A percentile compares a stretch with the other conserved stretches of the same genome.
Conservation (phyloP, 1,284 basidiomycete genomes). For the Polyporus tsugae region DNA sequence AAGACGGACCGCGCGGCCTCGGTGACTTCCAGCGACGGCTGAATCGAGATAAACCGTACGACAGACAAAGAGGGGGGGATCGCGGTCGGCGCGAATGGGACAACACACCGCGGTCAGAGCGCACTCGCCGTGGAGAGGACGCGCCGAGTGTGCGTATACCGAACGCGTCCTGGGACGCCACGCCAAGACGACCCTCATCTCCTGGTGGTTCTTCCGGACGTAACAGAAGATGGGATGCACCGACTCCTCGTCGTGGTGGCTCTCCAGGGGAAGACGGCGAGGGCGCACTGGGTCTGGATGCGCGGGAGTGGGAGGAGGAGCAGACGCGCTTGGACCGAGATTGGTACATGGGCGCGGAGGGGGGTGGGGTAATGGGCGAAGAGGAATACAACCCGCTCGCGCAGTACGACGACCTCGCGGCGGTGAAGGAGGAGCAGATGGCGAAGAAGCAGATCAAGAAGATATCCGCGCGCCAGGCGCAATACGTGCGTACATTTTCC, state of each 20-base stretch:
- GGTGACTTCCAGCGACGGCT: slow-evolving; percentile 76
- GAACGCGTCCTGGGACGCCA: slow-evolving; percentile 91
- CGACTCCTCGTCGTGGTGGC: slow-evolving; percentile 78
- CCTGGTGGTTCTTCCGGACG: slow-evolving; percentile 64
- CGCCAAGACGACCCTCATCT: slow-evolving; percentile 61
- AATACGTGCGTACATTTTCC: slow-evolving; percentile 74
- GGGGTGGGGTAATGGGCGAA: slow-evolving; percentile 85
- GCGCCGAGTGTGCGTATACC: slow-evolving; percentile 89
- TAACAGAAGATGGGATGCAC: slow-evolving; percentile 83
- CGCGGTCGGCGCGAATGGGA: slow-evolving; percentile 58
- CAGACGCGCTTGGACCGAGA: slow-evolving; percentile 89
- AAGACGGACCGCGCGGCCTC: slow-evolving; percentile 67
- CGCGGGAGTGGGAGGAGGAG: slow-evolving; percentile 95
- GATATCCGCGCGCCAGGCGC: slow-evolving; percentile 91
- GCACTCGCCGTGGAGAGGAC: slow-evolving; percentile 64
- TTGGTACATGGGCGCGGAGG: slow-evolving; percentile 94
- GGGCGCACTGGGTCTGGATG: slow-evolving; percentile 64
- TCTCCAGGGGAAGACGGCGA: slow-evolving; percentile 66
- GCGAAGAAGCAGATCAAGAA: slow-evolving; percentile 84
- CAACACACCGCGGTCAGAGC: slow-evolving; percentile 73
- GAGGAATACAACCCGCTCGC: slow-evolving; percentile 94
- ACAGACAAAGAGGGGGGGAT: slow-evolving; percentile 30
- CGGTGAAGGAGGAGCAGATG: slow-evolving; percentile 80
- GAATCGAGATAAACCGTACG: slow-evolving; percentile 61
- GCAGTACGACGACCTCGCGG: slow-evolving; percentile 87